Evolutionary conservation across 208 protist genomes (phyloP), one percentile per base, ranked within the genome.

Genomic region (Trypanosoma mega): DNA sequence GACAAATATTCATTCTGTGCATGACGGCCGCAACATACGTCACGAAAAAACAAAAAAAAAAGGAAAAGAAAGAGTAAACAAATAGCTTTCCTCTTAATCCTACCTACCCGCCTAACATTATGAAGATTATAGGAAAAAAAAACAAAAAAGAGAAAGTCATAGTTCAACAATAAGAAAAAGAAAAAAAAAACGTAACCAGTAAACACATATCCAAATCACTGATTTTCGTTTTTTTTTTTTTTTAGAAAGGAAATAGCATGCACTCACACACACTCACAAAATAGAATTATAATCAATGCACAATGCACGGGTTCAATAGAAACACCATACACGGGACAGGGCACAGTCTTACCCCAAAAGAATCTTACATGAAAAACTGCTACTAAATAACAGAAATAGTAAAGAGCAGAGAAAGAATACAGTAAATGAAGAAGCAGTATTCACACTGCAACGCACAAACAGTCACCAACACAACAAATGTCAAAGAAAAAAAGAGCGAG

Each of bases 51-150:
- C 0, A 12, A 20, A 20, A 30, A 55, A 44, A 5, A 11, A 2
- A 34, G 7, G 20, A 20, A 31, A 43, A 50, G 43, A 26, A 8
- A 51, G 43, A 62, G 20, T 16, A 24, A 29, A 43, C 36, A 29
- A 52, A 62, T 49, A 46, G n/a, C n/a, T n/a, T n/a, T n/a, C n/a
- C n/a, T n/a, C 29, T 12, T 0, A 45, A 30, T 34, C 12, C 20
- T 18, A 18, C 20, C 16, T 33, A 16, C 12, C 2, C 5, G n/a
- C 51, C 1, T 16, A 11, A 30, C 4, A 54, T 5, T 3, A 36
- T 31, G 23, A 31, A 20, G 3, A 54, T 2, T 23, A 30, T 1
- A 45, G 36, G 27, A 7, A 50, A 60, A 49, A 37, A 48, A 60
- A 37, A 2, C 24, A 9, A 48, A 50, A 60, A 20, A 26, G n/a